Evolutionary conservation across 106 monocot species (phyloP).

Genomic region (Hemerocallis citrina): DNA sequence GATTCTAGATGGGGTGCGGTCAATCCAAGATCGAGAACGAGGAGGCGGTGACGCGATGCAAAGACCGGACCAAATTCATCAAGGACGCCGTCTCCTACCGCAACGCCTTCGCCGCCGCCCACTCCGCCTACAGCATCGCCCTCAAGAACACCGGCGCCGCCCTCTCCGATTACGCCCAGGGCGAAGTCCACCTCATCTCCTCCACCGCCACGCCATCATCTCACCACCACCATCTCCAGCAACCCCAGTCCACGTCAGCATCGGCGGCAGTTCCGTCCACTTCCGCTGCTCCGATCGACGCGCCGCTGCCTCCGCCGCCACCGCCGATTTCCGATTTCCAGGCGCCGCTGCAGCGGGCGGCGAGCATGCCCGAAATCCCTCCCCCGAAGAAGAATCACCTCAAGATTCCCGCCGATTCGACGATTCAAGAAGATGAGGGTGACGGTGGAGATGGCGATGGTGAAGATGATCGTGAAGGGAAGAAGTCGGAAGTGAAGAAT

Average conservation of each 20-base stretch:
- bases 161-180: constrained; percentile 59
- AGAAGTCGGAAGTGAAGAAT: constrained; percentile 6
- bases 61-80: constrained; percentile 56
- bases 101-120: constrained; percentile 93
- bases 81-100: constrained; percentile 48
- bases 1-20: constrained; percentile 76
- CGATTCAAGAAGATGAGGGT: constrained; percentile 59
- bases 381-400: neutral
- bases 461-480: no score
- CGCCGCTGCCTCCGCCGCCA: constrained; percentile 50
- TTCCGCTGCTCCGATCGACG: constrained; percentile 22
- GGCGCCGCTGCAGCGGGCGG: constrained; percentile 50
- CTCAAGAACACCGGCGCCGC: constrained; percentile 81
- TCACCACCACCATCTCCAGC: constrained; percentile 4
- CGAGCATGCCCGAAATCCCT: constrained; percentile 66
- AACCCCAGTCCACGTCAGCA: neutral
- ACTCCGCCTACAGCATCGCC: constrained; percentile 56
- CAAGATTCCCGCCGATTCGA: constrained; percentile 8
- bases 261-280: constrained; percentile 3
- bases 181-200: constrained; percentile 12
- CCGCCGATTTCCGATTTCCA: constrained; percentile 49
- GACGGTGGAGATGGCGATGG: constrained; percentile 15
- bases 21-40: constrained; percentile 86
- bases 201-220: constrained; percentile 2
- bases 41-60: constrained; percentile 75